phyloP scores from a whole-genome alignment of 352 stramenopile species.

The Phytophthora megakarya region DNA sequence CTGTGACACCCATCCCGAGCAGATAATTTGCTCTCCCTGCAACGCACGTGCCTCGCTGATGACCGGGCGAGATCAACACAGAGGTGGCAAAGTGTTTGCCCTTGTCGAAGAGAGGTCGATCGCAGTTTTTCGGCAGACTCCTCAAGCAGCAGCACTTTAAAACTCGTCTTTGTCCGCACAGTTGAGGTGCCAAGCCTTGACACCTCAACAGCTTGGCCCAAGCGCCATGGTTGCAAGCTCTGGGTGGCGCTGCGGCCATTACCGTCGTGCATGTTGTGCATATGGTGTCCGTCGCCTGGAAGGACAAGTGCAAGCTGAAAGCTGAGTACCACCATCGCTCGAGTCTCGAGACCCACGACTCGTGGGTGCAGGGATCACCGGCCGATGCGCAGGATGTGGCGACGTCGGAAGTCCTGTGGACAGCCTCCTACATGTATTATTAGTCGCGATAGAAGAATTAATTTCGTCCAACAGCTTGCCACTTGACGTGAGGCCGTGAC shows the following conservation, averaged over 20 bases:
- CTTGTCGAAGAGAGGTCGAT: neutral
- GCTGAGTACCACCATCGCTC: neutral
- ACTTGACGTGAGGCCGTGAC: constrained; percentile 1
- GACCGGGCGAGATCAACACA: constrained; percentile 21
- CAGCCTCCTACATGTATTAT: constrained; percentile 32
- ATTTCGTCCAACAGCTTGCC: constrained; percentile 8
- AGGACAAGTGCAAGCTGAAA: constrained; percentile 7
- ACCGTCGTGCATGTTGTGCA: constrained; percentile 6
- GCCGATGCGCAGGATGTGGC: constrained; percentile 14
- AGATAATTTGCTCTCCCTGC: neutral
- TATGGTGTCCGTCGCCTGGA: constrained; percentile 5
- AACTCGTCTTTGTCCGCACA: constrained; percentile 4
- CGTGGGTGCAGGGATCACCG: neutral
- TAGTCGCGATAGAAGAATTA: constrained; percentile 3
- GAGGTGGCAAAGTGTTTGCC: neutral
- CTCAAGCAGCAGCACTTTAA: no score
- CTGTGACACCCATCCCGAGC: constrained; percentile 15
- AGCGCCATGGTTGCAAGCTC: constrained; percentile 15
- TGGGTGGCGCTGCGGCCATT: constrained; percentile 18
- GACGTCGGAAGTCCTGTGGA: constrained; percentile 23
- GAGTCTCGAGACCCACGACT: neutral
- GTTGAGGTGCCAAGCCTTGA: constrained; percentile 15
- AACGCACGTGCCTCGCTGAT: constrained; percentile 9
- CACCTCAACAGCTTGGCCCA: no score
- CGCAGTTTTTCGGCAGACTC: neutral